Base-by-base conservation (phyloP, 2,329 filamentous ascomycete species). In the Sporothrix brunneoviolacea region DNA sequence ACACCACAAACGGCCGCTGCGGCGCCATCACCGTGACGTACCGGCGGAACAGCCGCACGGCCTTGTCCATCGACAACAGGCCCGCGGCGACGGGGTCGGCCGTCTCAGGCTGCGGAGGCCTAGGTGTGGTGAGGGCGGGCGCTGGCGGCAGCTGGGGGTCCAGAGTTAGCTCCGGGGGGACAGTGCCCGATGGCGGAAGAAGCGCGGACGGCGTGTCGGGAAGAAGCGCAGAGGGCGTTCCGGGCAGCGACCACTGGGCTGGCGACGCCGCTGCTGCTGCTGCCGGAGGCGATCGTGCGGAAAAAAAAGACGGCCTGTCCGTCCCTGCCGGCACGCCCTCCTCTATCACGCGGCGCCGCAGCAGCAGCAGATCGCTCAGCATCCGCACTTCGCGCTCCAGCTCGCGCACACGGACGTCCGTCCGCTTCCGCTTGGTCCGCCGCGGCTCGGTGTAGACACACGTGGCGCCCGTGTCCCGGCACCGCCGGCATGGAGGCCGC, bases 361-460 rank as follows among this genome's bases (percentile, higher is more conserved):
- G 38, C 47, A 15, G n/a, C 30, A 55, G 33, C 7, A 53, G 46
- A 35, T 51, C 53, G 42, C 30, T 39, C 39, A 95, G 70, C 52
- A 86, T 78, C 10, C 77, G 75, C 51, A 85, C 78, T 61, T 93
- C 86, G 55, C 91, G 77, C 67, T 97, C 91, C n/a, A 90, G 71
- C 22, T 81, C 79, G 52, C 88, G 83, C 37, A 94, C 68, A 59
- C 83, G 90, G 10, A 77, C 75, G 59, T 96, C 88, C 9, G 53
- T 53, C 39, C 53, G 47, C 32, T 55, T 55, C 27, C 53, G 47
- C 36, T 51, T 53, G 1, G 53, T 55, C 36, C 53, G 48, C 8
- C 53, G 44, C n/a, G 50, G 50, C 21, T 50, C 46, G 8, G 53
- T 52, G 42, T 55, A 55, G 15, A 52, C 42, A 27, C 53, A 55